Evolutionary conservation across 2,329 filamentous ascomycete species (phyloP).

Genomic region (Paraphaeosphaeria minitans): DNA sequence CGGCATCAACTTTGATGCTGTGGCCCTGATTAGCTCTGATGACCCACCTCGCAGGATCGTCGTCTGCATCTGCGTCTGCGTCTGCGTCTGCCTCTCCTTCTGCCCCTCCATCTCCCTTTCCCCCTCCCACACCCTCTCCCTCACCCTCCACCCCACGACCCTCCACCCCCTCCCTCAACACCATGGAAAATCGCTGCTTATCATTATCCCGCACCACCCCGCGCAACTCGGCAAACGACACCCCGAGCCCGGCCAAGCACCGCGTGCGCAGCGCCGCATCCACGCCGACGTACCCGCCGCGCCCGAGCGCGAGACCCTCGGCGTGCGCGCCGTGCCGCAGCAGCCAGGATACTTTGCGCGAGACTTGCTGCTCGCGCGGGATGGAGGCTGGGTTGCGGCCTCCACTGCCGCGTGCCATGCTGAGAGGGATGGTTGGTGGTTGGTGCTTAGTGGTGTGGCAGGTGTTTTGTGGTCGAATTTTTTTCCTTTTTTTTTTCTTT

Average conservation of each 20-base stretch:
- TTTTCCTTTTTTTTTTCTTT: too few relatives aligned
- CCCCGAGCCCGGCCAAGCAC: constrained; percentile 69
- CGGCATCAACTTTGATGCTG: constrained; percentile 76
- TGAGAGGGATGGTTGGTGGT: too few relatives aligned
- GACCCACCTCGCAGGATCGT: constrained; percentile 65
- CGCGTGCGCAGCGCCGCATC: constrained; percentile 64
- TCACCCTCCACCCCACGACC: constrained; percentile 13
- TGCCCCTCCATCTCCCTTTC: constrained; percentile 11
- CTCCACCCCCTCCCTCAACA: constrained; percentile 53
- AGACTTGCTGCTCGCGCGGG: constrained; percentile 52
- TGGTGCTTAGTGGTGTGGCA: too few relatives aligned
- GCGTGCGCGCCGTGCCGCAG: constrained; percentile 66
- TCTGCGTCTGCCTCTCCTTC: too few relatives aligned
- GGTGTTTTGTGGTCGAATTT: too few relatives aligned
- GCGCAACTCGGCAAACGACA: constrained; percentile 76
- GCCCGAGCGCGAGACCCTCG: constrained; percentile 63
- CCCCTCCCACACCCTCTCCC: constrained; percentile 47
- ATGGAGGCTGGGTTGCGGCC: constrained; percentile 45
- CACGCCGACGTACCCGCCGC: constrained; percentile 65
- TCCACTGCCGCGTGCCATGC: constrained; percentile 29
- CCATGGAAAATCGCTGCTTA: constrained; percentile 88
- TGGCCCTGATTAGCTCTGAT: constrained; percentile 98
- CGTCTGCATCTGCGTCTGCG: too few relatives aligned
- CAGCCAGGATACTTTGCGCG: constrained; percentile 58
- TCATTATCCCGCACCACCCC: constrained; percentile 74